Percentiles rank a stretch among this genome's conserved stretches.
These are phyloP conservation scores for Fusarium citri DNA, from an alignment of 2,329 filamentous ascomycete species.

Conservation along the genomic window DNA sequence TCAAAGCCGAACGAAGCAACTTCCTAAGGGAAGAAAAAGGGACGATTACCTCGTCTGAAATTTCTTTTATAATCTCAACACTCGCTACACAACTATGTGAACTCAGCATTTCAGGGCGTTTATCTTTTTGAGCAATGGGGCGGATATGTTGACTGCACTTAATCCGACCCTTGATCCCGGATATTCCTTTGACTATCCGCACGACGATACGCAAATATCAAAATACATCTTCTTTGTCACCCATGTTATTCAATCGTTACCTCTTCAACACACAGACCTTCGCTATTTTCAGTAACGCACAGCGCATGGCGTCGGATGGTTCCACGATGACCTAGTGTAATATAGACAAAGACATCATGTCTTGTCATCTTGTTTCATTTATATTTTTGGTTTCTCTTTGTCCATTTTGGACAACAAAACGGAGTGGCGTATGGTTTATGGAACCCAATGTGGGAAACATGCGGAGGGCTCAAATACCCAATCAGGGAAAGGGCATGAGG, in stretches of 20 bases:
- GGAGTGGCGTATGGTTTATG: constrained; percentile 39
- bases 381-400: constrained; percentile 34
- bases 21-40: constrained; percentile 2
- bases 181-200: constrained; percentile 27
- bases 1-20: constrained; percentile 7
- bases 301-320: constrained; percentile 44
- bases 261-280: constrained; percentile 32
- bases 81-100: constrained; percentile 32
- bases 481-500: constrained; percentile 26
- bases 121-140: constrained; percentile 18
- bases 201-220: constrained; percentile 44
- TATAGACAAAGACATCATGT: constrained; percentile 42
- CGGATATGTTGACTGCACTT: constrained; percentile 18
- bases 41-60: constrained; percentile 19
- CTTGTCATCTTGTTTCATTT: constrained; percentile 39
- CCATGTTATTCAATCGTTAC: constrained; percentile 34
- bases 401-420: constrained; percentile 43
- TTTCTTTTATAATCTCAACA: constrained; percentile 18
- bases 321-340: constrained; percentile 44
- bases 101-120: constrained; percentile 42
- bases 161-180: constrained; percentile 19
- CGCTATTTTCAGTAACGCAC: constrained; percentile 41
- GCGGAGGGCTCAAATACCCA: constrained; percentile 36
- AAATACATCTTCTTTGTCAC: constrained; percentile 41
- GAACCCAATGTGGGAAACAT: constrained; percentile 24